A percentile compares a stretch with the other conserved stretches of the same genome.
Evolutionary conservation across 176 grass and related monocot genomes (phyloP).

Genomic region (Bromus sterilis): DNA sequence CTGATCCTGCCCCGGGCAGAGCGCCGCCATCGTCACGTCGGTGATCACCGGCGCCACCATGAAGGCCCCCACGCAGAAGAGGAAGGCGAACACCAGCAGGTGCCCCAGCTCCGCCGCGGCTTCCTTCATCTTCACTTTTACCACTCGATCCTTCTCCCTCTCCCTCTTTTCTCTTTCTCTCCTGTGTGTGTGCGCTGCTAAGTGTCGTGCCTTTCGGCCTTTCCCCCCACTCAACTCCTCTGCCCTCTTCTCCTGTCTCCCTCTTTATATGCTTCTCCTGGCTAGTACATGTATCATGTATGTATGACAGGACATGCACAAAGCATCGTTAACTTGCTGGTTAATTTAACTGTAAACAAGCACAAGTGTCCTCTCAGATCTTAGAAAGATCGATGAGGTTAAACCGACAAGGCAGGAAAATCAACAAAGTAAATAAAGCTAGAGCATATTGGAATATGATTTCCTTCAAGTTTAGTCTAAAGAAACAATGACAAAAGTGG

Average conservation of each 20-base stretch:
- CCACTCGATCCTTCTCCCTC: background rate
- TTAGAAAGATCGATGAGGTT: background rate
- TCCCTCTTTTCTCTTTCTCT: background rate
- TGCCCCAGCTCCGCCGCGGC: slow-evolving; percentile 23
- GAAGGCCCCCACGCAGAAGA: slow-evolving; percentile 41
- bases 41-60: slow-evolving; percentile 53
- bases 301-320: background rate
- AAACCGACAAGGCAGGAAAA: background rate
- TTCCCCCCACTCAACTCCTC: background rate
- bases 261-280: background rate
- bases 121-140: slow-evolving; percentile 20
- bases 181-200: background rate
- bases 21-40: slow-evolving; percentile 64
- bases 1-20: slow-evolving; percentile 52
- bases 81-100: slow-evolving; percentile 60
- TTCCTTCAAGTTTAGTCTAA: background rate
- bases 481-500: background rate
- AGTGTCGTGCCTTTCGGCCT: background rate
- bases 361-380: background rate
- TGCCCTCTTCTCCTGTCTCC: background rate
- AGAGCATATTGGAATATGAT: background rate
- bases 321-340: background rate
- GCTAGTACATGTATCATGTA: background rate
- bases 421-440: background rate
- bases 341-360: background rate